Base-by-base conservation (phyloP, 2,329 filamentous ascomycete genomes). In the Metarhizium humberi region DNA sequence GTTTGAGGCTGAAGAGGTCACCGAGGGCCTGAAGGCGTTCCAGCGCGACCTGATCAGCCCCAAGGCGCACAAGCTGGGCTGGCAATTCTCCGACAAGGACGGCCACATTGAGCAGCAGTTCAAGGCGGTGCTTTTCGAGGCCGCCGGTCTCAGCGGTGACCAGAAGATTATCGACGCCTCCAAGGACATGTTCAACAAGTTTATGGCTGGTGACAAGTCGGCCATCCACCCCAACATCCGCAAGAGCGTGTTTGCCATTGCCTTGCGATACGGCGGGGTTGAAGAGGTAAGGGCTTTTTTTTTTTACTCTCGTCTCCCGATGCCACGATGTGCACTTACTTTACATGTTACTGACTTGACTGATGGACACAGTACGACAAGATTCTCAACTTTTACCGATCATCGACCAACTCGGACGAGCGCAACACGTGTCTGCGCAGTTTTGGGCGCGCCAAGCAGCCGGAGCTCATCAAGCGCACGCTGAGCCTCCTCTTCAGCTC, bases 161-260 rank as follows among this genome's bases (percentile, higher is more conserved):
- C 76, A 91, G 64, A 77, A 80, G 61, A 82, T 96, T 58, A 82
- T 92, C 66, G 79, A 84, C 51, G 90, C 90, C 7, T 87, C 91
- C 7, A 87, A 91, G 72, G 88, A 92, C 32, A 95, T 96, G 88
- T 96, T 96, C 69, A 78, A 80, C 66, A 91, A 89, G 69, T 96
- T 91, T 69, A 82, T 86, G 63, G 79, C 76, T 29, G 92, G 92
- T 32, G 90, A 97, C 67, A 80, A 79, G 66, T 78, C 79, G 38
- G 92, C 92, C 34, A 85, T 97, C 58, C 91, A 96, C 73, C 91
- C 92, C 52, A 97, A 97, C 73, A 85, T 97, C 56, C 85, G 92
- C 50, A 85, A 85, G 58, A 90, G 87, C 63, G 91, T 96, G 13
- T 96, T 95, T 70, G 84, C 85, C 60, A 90, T 96, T 67, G 87